These are phyloP conservation scores for Fusarium clavum DNA, from an alignment of 2,329 filamentous ascomycete genomes.

Conservation along the genomic window DNA sequence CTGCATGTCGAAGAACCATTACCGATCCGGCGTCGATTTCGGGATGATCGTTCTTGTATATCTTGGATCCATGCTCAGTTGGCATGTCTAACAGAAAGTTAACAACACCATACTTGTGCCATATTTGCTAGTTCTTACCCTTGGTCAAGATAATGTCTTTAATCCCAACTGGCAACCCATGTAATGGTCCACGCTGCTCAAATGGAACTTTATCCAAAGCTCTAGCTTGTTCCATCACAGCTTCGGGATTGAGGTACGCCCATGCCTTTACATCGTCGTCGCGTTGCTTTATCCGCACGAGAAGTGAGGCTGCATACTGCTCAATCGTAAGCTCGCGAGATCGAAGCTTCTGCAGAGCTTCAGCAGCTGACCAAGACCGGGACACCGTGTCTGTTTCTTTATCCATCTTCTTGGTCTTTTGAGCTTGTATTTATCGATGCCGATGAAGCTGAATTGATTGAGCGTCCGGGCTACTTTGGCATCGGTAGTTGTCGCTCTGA, in stretches of 20 bases:
- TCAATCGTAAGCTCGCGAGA: constrained; percentile 60
- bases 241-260: constrained; percentile 58
- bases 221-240: constrained; percentile 61
- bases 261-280: constrained; percentile 62
- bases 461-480: not conserved
- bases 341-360: constrained; percentile 54
- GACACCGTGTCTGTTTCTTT: not conserved
- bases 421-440: not conserved
- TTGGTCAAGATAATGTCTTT: constrained; percentile 71
- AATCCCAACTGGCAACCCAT: constrained; percentile 67
- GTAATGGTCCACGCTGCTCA: constrained; percentile 63
- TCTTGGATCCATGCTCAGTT: constrained; percentile 63
- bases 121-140: constrained; percentile 47
- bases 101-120: not conserved
- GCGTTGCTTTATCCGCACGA: constrained; percentile 57
- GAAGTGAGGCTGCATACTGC: constrained; percentile 61
- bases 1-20: constrained; percentile 62
- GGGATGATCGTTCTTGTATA: constrained; percentile 59
- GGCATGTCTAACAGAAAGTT: constrained; percentile 60
- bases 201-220: constrained; percentile 61
- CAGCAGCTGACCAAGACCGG: constrained; percentile 53
- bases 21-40: constrained; percentile 64
- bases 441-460: not conserved
- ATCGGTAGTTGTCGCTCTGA: not conserved
- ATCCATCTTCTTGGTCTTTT: accelerated